These are phyloP conservation scores for Rhodotorula diobovata DNA, from an alignment of 768 basidiomycete genomes.

Conservation along the genomic window DNA sequence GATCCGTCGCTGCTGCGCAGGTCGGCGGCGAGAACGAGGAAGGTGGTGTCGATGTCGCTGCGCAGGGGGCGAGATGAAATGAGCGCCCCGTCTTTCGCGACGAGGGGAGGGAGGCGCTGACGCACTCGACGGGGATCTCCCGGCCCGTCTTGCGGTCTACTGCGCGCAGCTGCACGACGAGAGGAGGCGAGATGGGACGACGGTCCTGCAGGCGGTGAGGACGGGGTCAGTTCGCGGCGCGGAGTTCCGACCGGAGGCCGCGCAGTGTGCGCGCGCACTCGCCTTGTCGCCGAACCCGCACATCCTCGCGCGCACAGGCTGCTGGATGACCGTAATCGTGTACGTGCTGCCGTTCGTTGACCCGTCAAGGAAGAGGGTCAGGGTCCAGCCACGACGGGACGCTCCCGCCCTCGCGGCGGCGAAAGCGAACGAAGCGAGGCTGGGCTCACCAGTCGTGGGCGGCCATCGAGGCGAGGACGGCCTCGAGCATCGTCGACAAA, in stretches of 20 bases:
- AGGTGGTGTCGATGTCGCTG: conserved; percentile 45
- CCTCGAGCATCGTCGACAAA: too few species aligned
- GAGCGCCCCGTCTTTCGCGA: background rate
- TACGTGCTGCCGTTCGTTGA: conserved; percentile 55
- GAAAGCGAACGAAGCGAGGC: too few species aligned
- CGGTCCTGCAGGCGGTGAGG: conserved; percentile 61
- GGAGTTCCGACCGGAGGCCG: conserved; percentile 11
- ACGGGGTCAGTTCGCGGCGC: background rate
- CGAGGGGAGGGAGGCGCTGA: conserved; percentile 15
- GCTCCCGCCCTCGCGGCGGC: too few species aligned
- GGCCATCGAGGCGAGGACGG: too few species aligned
- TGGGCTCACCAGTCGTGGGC: too few species aligned
- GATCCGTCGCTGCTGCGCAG: conserved; percentile 79
- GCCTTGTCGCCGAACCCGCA: conserved; percentile 97
- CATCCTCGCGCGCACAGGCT: conserved; percentile 85
- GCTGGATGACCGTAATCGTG: conserved; percentile 76
- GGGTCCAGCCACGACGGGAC: too few species aligned
- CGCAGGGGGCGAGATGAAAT: background rate
- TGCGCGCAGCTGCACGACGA: conserved; percentile 68
- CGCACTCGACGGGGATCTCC: conserved; percentile 71
- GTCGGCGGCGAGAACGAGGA: conserved; percentile 88
- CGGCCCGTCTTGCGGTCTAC: conserved; percentile 60
- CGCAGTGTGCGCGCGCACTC: conserved; percentile 36
- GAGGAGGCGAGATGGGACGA: conserved; percentile 79
- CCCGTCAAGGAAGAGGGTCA: too few species aligned